Evolutionary conservation across 2,329 filamentous ascomycete genomes (phyloP), one percentile per base, ranked within the genome.

Genomic region (Trichophyton simii): DNA sequence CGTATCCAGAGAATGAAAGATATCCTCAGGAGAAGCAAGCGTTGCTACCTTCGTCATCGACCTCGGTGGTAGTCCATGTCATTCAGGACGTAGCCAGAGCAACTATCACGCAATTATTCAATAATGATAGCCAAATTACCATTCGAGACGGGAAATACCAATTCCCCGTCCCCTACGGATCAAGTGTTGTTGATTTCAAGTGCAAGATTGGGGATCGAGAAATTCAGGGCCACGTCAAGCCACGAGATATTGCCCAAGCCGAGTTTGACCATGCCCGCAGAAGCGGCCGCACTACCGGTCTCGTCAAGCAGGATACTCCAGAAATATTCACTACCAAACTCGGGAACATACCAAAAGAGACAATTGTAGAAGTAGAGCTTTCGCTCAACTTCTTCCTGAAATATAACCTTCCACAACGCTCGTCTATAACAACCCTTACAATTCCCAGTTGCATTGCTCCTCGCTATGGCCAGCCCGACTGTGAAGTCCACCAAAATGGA

Each of bases 111-210:
- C 81, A 89, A 70, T 84, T 76, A 0, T 90, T 87, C 66, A 70
- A 77, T 66, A 89, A 88, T 64, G 79, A 83, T 0, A 77, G 77
- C 1, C 58, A 67, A 1, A 67, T 71, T 1, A 69, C 74, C 8
- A 79, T 85, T 63, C 68, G 76, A 7, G 76, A 88, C 68, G 79
- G 84, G 15, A 76, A 77, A 13, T 91, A 91, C 69, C 79, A 80
- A 0, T 90, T 91, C 64, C 87, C 87, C 0, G 77, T 91, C 0
- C 88, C 86, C 65, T 85, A 89, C 68, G 87, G 87, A 8, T 84
- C 88, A 15, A 86, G 83, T 5, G 83, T 91, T 0, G 84, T 86
- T 6, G 79, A 76, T 2, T 91, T 90, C 65, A 80, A 77, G 3
- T 89, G 86, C 72, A 81, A 76, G 13, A 78, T 90, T 55, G 84